Evolutionary conservation across 2,329 filamentous ascomycete genomes (phyloP).

Genomic region (Phialophora expanda): DNA sequence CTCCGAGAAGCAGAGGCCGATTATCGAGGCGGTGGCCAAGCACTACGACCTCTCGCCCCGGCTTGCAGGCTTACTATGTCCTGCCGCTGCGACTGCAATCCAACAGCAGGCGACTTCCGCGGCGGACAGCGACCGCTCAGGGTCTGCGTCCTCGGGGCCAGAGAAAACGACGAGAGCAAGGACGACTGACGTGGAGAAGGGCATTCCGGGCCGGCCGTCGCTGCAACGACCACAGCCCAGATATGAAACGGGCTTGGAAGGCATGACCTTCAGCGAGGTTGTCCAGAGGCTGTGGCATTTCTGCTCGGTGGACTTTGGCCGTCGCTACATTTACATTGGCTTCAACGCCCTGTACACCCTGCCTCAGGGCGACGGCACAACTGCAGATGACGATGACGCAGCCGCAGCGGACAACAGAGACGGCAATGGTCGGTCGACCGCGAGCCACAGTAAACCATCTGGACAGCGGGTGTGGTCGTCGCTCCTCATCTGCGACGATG

Average conservation of each 20-base stretch:
- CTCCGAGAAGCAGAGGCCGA: conserved; percentile 21
- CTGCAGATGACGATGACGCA: neutral
- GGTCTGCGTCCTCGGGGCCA: neutral
- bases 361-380: conserved; percentile 58
- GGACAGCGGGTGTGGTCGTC: conserved; percentile 59
- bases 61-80: conserved; percentile 45
- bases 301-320: conserved; percentile 71
- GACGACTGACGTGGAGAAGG: conserved; percentile 26
- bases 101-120: neutral
- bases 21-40: conserved; percentile 30
- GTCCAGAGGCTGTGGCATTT: conserved; percentile 77
- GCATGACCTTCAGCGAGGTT: conserved; percentile 52
- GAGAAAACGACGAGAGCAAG: neutral
- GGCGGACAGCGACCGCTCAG: neutral
- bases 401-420: neutral
- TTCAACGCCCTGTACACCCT: conserved; percentile 33
- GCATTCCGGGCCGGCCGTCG: neutral
- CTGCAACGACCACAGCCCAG: conserved; percentile 7
- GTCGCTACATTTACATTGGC: conserved; percentile 34
- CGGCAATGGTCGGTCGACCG: neutral
- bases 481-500: conserved; percentile 54
- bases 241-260: conserved; percentile 6
- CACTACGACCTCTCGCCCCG: conserved; percentile 45
- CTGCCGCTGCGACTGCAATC: neutral
- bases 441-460: conserved; percentile 22